phyloP scores from a whole-genome alignment of 148 eudicot genomes.

The Limonium bicolor region DNA sequence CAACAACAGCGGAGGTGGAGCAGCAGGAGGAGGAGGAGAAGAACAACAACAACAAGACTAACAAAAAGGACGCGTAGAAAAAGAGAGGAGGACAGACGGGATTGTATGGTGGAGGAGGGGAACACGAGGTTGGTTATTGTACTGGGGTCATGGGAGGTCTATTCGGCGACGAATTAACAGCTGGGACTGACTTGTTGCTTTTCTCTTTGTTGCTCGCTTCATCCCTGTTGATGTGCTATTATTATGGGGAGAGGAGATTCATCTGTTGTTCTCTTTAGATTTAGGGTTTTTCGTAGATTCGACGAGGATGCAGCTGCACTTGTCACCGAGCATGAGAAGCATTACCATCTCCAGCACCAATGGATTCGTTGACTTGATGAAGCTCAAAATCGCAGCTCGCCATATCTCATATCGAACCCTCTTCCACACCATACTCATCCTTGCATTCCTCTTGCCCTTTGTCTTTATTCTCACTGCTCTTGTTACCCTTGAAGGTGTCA shows the following conservation, averaged over 20 bases:
- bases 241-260: slow-evolving; percentile 6
- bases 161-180: too few relatives aligned
- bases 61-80: too few relatives aligned
- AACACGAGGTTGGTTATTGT: too few relatives aligned
- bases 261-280: slow-evolving; percentile 1
- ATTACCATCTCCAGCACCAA: slow-evolving; percentile 69
- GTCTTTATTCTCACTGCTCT: slow-evolving; percentile 90
- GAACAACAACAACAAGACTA: too few relatives aligned
- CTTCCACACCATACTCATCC: slow-evolving; percentile 72
- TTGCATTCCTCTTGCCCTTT: slow-evolving; percentile 83
- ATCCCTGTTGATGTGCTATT: too few relatives aligned
- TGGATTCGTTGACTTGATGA: slow-evolving; percentile 84
- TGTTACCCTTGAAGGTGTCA: slow-evolving; percentile 98
- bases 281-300: slow-evolving; percentile 8
- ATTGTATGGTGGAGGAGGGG: too few relatives aligned
- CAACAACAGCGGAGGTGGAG: too few relatives aligned
- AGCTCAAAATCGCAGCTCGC: slow-evolving; percentile 97
- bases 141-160: too few relatives aligned
- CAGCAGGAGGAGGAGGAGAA: too few relatives aligned
- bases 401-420: slow-evolving; percentile 78
- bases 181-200: too few relatives aligned
- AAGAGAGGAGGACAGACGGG: too few relatives aligned
- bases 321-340: slow-evolving; percentile 99
- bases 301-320: slow-evolving; percentile 95
- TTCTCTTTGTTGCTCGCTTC: too few relatives aligned